Base-by-base conservation (phyloP, 148 eudicot species). In the Cornus florida region DNA sequence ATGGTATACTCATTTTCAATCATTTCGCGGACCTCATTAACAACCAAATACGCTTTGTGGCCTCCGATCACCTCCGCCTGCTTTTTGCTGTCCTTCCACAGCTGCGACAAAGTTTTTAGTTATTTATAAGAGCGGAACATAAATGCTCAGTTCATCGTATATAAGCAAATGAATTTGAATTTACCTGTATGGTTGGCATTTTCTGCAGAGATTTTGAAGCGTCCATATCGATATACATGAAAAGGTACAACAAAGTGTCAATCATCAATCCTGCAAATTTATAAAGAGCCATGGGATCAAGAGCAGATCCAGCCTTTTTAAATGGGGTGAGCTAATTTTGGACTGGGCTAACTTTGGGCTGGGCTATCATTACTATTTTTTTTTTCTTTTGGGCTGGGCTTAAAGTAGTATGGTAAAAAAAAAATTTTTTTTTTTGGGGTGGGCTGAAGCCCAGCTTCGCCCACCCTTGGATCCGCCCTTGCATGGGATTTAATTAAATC, bases 131-230 rank as follows among this genome's bases (percentile, higher is more conserved):
- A 35, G 19, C 13, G 79, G 10, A 48, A 14, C 9, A 5, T 19
- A 24, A 14, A 62, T 20, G 23, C 66, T 13, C 22, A 62, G 6
- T n/a, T 20, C 66, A 13, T 62, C 24, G 9, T 4, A 53, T 3
- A 62, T 17, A 62, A 62, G 22, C 38, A 75, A 66, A 65, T 62
- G 56, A 1, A 39, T 28, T 62, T 1, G n/a, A 33, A 78, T 70
- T 75, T 74, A 90, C 92, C 92, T 90, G 92, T 79, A 90, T 80
- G 50, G 86, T 86, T 33, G 92, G 92, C 92, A 90, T 90, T 86
- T 88, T 90, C 92, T 90, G 89, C 67, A 19, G 74, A 72, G 16
- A 31, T 80, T 79, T 83, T 12, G 7, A 19, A 74, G 32, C 19
- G 73, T 59, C 69, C 66, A 8, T 57, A 10, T 22, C 12, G 76